Conservation (phyloP, 2,329 filamentous ascomycete genomes). For the Diaporthe citrichinensis region DNA sequence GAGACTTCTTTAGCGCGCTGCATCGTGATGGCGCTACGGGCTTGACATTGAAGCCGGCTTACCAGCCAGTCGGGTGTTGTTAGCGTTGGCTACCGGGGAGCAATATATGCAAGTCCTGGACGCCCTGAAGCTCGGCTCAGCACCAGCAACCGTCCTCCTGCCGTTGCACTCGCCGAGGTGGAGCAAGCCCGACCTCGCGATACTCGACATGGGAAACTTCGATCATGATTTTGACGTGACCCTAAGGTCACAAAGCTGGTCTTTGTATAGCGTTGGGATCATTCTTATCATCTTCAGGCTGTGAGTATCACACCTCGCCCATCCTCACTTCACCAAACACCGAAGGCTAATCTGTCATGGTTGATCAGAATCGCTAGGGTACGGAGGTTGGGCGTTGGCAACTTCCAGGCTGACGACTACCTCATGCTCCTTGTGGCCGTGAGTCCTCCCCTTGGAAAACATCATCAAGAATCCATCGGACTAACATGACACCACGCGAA, state of each 20-base stretch:
- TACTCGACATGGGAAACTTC: conserved; percentile 26
- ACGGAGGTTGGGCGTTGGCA: not conserved
- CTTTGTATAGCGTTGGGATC: conserved; percentile 34
- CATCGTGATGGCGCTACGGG: not conserved
- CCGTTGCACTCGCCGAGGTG: not conserved
- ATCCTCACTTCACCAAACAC: not conserved
- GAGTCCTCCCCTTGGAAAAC: not conserved
- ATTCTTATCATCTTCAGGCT: conserved; percentile 18
- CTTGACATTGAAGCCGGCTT: conserved; percentile 16
- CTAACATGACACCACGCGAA: not conserved
- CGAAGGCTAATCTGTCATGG: not conserved
- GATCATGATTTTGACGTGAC: conserved; percentile 25
- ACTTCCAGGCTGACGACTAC: conserved; percentile 28
- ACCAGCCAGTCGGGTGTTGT: not conserved
- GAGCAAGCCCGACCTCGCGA: not conserved
- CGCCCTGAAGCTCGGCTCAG: not conserved
- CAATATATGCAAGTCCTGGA: not conserved
- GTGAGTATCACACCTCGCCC: not conserved
- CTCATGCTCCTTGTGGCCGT: conserved; percentile 21
- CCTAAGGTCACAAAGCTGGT: conserved; percentile 24
- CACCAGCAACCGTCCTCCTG: not conserved
- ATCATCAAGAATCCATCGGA: not conserved
- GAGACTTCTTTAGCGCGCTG: not conserved
- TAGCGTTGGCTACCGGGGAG: not conserved
- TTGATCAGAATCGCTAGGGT: conserved; percentile 7